Conservation (phyloP, 2,329 filamentous ascomycete genomes). For the Sclerotinia nivalis region DNA sequence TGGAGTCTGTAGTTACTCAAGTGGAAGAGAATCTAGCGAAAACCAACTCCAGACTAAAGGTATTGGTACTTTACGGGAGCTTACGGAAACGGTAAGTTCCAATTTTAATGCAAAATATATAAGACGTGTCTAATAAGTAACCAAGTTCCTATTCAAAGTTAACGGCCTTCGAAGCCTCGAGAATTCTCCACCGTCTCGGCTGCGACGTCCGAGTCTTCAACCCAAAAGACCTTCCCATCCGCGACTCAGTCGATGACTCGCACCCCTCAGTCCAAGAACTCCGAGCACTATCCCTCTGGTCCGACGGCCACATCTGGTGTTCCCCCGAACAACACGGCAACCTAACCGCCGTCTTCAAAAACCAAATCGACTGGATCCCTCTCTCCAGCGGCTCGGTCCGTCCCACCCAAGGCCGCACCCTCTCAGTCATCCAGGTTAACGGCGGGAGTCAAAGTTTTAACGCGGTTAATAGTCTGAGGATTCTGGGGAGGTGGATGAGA, state of each 20-base stretch:
- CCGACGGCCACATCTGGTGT: constrained; percentile 66
- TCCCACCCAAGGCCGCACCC: constrained; percentile 65
- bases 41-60: constrained; percentile 47
- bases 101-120: neutral
- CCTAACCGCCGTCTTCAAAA: constrained; percentile 67
- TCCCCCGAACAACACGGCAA: constrained; percentile 68
- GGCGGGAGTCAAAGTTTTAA: constrained; percentile 69
- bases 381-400: constrained; percentile 61
- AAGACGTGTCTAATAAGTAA: neutral
- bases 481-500: constrained; percentile 68
- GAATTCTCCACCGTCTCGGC: constrained; percentile 63
- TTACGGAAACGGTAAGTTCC: constrained; percentile 46
- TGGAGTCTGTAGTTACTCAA: constrained; percentile 54
- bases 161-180: constrained; percentile 58
- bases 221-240: constrained; percentile 59
- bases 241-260: constrained; percentile 55
- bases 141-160: constrained; percentile 59
- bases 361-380: constrained; percentile 71
- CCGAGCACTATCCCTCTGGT: constrained; percentile 61
- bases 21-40: constrained; percentile 49
- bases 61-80: constrained; percentile 63
- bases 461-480: constrained; percentile 63
- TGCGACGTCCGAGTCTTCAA: constrained; percentile 66
- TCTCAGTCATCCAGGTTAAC: constrained; percentile 62
- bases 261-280: constrained; percentile 65